Percentiles rank a stretch among this genome's conserved stretches.
Evolutionary conservation across 1,139 yeast genomes (phyloP).

Genomic region (Kazachstania sp.): DNA sequence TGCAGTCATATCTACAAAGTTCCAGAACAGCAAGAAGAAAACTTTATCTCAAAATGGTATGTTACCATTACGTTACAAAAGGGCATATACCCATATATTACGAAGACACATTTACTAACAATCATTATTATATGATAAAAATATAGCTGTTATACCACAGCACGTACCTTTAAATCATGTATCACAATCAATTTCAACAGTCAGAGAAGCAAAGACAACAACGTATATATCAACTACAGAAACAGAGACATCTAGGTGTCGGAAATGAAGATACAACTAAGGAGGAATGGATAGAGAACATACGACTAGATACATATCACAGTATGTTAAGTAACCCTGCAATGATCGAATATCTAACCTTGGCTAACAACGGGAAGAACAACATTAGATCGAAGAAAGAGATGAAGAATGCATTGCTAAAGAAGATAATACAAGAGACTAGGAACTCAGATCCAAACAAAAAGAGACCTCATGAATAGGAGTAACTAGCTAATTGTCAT

Average conservation of each 20-base stretch:
- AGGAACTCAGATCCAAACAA: background rate
- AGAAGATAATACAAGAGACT: slow-evolving; percentile 17
- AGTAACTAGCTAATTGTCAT: background rate
- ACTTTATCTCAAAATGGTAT: slow-evolving; percentile 5
- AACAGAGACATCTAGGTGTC: slow-evolving; percentile 26
- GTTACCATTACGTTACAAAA: background rate
- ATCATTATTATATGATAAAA: background rate
- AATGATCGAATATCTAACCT: slow-evolving; percentile 53
- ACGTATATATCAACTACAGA: slow-evolving; percentile 21
- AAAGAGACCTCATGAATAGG: background rate
- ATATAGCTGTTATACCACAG: too few relatives aligned
- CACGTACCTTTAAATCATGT: too few relatives aligned
- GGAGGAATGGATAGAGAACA: slow-evolving; percentile 37
- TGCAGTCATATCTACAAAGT: too few relatives aligned
- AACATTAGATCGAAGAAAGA: slow-evolving; percentile 29
- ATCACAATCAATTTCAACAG: slow-evolving; percentile 8
- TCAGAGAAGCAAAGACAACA: slow-evolving; percentile 27
- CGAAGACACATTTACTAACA: background rate
- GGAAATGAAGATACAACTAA: slow-evolving; percentile 25
- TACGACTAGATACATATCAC: slow-evolving; percentile 67
- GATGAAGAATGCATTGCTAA: slow-evolving; percentile 19
- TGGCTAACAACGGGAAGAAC: slow-evolving; percentile 50
- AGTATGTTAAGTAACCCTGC: slow-evolving; percentile 64
- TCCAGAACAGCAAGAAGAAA: too few relatives aligned
- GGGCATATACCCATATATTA: background rate